phyloP scores from a whole-genome alignment of 1,284 basidiomycete species.

The Volvariella surrecta region DNA sequence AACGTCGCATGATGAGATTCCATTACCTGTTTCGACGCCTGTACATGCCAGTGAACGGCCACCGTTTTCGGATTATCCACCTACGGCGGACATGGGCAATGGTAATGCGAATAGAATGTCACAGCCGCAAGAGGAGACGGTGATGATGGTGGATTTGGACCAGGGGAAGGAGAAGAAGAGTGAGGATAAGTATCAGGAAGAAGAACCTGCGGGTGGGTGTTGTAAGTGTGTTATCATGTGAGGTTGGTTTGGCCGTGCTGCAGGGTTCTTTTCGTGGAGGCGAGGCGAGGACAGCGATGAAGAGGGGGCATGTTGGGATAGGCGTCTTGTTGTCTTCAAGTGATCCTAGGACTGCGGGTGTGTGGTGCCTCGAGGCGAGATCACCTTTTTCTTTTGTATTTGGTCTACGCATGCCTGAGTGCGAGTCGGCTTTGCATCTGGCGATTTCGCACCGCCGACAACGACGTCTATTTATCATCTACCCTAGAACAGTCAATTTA shows the following conservation, averaged over 20 bases:
- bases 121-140: background rate
- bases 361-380: too few species aligned
- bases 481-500: too few species aligned
- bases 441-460: too few species aligned
- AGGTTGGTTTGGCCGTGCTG: constrained; percentile 14
- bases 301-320: too few species aligned
- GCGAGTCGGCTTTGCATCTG: too few species aligned
- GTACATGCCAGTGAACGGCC: constrained; percentile 12
- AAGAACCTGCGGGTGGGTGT: constrained; percentile 41
- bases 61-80: constrained; percentile 50
- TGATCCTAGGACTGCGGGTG: too few species aligned
- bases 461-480: too few species aligned
- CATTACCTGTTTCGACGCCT: constrained; percentile 15
- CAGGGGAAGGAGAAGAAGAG: constrained; percentile 9
- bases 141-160: constrained; percentile 11
- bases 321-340: too few species aligned
- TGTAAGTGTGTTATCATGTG: constrained; percentile 61
- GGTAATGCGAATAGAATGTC: constrained; percentile 1
- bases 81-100: constrained; percentile 15
- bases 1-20: constrained; percentile 20
- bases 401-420: too few species aligned
- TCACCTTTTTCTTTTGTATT: too few species aligned
- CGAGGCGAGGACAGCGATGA: too few species aligned
- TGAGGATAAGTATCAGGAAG: constrained; percentile 15
- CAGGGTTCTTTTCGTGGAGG: too few species aligned